A percentile compares a stretch with the other conserved stretches of the same genome.
Evolutionary conservation across 2,329 filamentous ascomycete species (phyloP).

Genomic region (Colletotrichum karsti): DNA sequence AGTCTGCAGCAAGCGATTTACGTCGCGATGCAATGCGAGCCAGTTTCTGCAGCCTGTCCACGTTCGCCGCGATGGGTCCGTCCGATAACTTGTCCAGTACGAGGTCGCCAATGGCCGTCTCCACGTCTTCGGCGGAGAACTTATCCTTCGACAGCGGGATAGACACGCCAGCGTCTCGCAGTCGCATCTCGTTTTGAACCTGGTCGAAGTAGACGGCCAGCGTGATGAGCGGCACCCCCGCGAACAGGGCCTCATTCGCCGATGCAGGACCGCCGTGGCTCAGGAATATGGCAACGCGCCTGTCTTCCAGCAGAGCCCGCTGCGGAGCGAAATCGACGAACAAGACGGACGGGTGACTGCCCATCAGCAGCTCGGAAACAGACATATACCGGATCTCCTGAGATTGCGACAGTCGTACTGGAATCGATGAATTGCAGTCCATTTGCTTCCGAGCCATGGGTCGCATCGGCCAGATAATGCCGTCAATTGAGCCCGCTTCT

Average conservation of each 20-base stretch:
- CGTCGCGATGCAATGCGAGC: conserved; percentile 43
- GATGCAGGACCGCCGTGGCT: conserved; percentile 50
- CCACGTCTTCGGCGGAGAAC: conserved; percentile 42
- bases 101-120: conserved; percentile 35
- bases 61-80: conserved; percentile 41
- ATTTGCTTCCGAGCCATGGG: not conserved
- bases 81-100: conserved; percentile 34
- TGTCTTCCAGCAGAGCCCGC: conserved; percentile 47
- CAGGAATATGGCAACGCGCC: conserved; percentile 43
- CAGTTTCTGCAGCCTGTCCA: conserved; percentile 46
- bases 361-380: conserved; percentile 38
- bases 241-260: conserved; percentile 49
- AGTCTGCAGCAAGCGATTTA: conserved; percentile 47
- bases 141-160: conserved; percentile 45
- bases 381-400: conserved; percentile 38
- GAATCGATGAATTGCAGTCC: not conserved
- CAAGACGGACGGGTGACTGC: conserved; percentile 2
- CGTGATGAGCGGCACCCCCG: conserved; percentile 44
- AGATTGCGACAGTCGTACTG: not conserved
- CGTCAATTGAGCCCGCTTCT: not conserved
- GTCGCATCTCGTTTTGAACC: conserved; percentile 44
- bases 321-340: conserved; percentile 38
- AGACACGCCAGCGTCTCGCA: conserved; percentile 43
- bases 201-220: conserved; percentile 52
- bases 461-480: not conserved